Percentiles rank a stretch among this genome's conserved stretches.
phyloP scores from a whole-genome alignment of 805 yeast genomes.

The Yamadazyma sp. region DNA sequence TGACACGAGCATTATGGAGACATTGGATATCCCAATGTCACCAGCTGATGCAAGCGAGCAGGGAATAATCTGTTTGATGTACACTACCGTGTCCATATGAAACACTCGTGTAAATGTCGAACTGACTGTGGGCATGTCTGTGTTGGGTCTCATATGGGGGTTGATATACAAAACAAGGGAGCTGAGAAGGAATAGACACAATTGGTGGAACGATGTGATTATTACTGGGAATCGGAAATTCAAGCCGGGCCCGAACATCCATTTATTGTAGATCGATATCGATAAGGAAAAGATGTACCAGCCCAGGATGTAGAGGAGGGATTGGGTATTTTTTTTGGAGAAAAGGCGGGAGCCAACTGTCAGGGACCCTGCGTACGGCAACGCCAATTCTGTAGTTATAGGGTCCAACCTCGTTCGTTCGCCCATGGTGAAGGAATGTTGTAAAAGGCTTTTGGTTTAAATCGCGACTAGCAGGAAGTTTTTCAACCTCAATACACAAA shows the following conservation, averaged over 20 bases:
- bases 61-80: slow-evolving; percentile 63
- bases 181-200: slow-evolving; percentile 60
- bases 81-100: slow-evolving; percentile 24
- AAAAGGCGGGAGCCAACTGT: neutral
- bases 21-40: slow-evolving; percentile 91
- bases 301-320: slow-evolving; percentile 42
- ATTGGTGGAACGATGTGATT: slow-evolving; percentile 83
- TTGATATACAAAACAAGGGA: slow-evolving; percentile 40
- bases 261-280: slow-evolving; percentile 82
- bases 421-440: too few species aligned
- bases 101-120: slow-evolving; percentile 20
- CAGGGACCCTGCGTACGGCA: too few species aligned
- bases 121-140: slow-evolving; percentile 8
- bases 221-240: slow-evolving; percentile 82
- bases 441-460: too few species aligned
- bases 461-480: too few species aligned
- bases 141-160: slow-evolving; percentile 50
- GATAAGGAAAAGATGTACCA: slow-evolving; percentile 74
- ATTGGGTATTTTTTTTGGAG: slow-evolving; percentile 16
- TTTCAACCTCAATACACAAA: too few species aligned
- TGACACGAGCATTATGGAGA: slow-evolving; percentile 75
- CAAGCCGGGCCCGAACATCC: slow-evolving; percentile 91
- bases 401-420: too few species aligned
- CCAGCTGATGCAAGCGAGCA: slow-evolving; percentile 88
- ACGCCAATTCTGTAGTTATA: too few species aligned